Percentiles rank a stretch among this genome's conserved stretches.
phyloP scores from a whole-genome alignment of 805 yeast species.

The Lipomyces anomalus region DNA sequence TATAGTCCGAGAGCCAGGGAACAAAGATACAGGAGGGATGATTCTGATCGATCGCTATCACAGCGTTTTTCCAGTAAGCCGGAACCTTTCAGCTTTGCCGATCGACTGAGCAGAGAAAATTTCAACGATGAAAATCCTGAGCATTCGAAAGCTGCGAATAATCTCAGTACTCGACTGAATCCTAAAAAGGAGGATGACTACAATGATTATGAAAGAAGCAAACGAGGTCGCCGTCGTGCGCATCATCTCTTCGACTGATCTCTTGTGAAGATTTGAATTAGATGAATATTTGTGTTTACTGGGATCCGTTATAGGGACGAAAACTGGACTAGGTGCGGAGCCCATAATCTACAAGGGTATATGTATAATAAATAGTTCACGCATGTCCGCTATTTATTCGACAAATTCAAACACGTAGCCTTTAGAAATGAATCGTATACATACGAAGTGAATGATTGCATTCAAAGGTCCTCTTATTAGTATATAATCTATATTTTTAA shows the following conservation, averaged over 20 bases:
- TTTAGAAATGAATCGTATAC: too few species aligned
- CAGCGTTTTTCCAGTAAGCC: background rate
- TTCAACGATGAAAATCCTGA: background rate
- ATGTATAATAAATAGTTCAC: too few species aligned
- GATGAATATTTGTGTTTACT: too few species aligned
- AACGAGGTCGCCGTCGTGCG: slow-evolving; percentile 12
- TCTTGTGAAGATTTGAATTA: too few species aligned
- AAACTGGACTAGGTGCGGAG: too few species aligned
- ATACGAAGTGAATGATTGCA: too few species aligned
- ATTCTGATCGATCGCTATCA: slow-evolving; percentile 5
- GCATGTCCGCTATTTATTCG: too few species aligned
- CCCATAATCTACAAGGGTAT: too few species aligned
- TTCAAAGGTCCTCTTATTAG: too few species aligned
- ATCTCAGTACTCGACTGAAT: background rate
- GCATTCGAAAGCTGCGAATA: background rate
- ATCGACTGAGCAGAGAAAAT: background rate
- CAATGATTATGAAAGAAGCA: background rate
- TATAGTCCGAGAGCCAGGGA: background rate
- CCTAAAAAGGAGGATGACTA: slow-evolving; percentile 2
- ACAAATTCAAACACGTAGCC: too few species aligned
- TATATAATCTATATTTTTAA: too few species aligned
- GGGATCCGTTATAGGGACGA: too few species aligned
- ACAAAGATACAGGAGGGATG: slow-evolving; percentile 3
- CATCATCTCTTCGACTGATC: slow-evolving; percentile 19
- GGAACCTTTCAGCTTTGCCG: background rate